Conservation (phyloP, 345 rosid species). For the Hevea brasiliensis region DNA sequence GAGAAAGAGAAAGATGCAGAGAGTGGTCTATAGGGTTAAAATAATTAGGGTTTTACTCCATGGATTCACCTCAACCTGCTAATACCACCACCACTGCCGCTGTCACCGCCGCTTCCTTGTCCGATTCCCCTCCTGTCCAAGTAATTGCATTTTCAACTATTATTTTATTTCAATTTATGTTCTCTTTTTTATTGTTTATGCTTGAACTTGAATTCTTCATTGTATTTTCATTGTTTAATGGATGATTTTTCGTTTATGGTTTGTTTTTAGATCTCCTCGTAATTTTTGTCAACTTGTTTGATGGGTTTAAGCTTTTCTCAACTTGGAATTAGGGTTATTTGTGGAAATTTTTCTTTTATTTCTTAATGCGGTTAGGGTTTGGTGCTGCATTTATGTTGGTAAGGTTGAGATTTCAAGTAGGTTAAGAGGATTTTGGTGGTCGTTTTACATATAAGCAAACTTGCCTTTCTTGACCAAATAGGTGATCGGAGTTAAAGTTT, state of each 20-base stretch:
- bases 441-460: background rate
- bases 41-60: conserved; percentile 14
- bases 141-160: conserved; percentile 18
- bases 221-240: background rate
- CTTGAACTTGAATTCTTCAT: background rate
- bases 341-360: background rate
- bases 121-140: conserved; percentile 43
- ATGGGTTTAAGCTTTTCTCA: background rate
- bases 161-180: background rate
- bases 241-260: background rate
- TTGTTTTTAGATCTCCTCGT: background rate
- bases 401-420: background rate
- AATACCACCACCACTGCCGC: conserved; percentile 5
- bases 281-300: background rate
- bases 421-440: background rate
- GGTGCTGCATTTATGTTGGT: background rate
- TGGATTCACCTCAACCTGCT: conserved; percentile 35
- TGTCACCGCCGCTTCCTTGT: background rate
- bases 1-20: conserved; percentile 26
- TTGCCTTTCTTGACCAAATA: background rate
- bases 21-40: conserved; percentile 7
- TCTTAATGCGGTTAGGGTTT: background rate
- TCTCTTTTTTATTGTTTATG: background rate
- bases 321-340: background rate
- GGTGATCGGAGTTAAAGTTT: no score